These are phyloP conservation scores for Globisporangium alternatum DNA, from an alignment of 352 stramenopile genomes.

Conservation along the genomic window DNA sequence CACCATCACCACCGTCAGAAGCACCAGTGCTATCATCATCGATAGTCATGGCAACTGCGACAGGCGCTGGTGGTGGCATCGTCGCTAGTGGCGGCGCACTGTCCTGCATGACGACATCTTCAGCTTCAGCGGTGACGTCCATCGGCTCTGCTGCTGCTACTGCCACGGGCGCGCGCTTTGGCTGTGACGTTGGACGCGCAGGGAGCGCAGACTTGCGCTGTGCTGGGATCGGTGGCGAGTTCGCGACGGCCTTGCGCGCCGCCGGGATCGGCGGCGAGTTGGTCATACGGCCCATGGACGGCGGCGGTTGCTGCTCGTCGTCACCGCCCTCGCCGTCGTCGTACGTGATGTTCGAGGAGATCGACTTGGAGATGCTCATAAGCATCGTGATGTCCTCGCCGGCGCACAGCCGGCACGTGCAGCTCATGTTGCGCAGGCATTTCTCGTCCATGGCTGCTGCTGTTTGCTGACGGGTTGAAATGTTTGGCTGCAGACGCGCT, in stretches of 20 bases:
- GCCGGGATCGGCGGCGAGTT: slow-evolving; percentile 39
- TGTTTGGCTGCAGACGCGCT: background rate
- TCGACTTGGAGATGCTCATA: slow-evolving; percentile 76
- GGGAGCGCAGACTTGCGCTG: slow-evolving; percentile 14
- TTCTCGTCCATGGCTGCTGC: slow-evolving; percentile 58
- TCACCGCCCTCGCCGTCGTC: slow-evolving; percentile 30
- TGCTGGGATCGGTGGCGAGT: slow-evolving; percentile 29
- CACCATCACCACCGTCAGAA: background rate
- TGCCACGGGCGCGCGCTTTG: background rate
- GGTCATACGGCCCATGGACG: slow-evolving; percentile 27
- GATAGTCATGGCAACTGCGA: slow-evolving; percentile 8
- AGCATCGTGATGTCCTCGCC: slow-evolving; percentile 78
- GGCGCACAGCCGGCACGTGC: slow-evolving; percentile 77
- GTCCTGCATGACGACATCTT: slow-evolving; percentile 27
- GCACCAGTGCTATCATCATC: slow-evolving; percentile 1
- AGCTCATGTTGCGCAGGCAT: slow-evolving; percentile 87
- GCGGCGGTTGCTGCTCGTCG: slow-evolving; percentile 21
- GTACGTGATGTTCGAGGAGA: slow-evolving; percentile 81
- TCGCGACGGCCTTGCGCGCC: slow-evolving; percentile 14
- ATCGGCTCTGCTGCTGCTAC: slow-evolving; percentile 7
- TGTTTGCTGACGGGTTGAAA: background rate
- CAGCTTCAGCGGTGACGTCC: slow-evolving; percentile 12
- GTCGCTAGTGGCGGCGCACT: background rate
- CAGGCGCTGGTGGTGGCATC: slow-evolving; percentile 11
- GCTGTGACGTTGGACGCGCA: background rate